A percentile compares a stretch with the other conserved stretches of the same genome.
phyloP scores from a whole-genome alignment of 1,139 yeast species.

The Diutina neorugosa region DNA sequence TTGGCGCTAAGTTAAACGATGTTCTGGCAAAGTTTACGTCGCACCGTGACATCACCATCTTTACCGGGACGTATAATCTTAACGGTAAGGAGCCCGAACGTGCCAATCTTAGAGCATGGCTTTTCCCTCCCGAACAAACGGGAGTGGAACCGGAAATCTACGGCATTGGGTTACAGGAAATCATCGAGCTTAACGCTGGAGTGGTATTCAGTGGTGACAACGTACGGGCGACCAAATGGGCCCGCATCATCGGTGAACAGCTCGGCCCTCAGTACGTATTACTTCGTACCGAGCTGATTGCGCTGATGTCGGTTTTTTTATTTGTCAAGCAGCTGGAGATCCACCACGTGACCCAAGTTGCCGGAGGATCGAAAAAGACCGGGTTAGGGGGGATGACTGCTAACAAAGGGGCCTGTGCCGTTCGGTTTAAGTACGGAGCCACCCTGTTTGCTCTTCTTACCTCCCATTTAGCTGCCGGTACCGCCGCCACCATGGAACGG shows the following conservation, averaged over 20 bases:
- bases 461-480: conserved; percentile 92
- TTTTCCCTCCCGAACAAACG: conserved; percentile 57
- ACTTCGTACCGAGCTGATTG: conserved; percentile 80
- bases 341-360: conserved; percentile 28
- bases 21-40: conserved; percentile 49
- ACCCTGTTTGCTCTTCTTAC: conserved; percentile 77
- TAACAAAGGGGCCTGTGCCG: conserved; percentile 89
- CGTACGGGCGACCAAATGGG: conserved; percentile 66
- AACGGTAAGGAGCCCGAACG: conserved; percentile 52
- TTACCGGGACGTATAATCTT: conserved; percentile 81
- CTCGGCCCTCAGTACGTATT: conserved; percentile 47
- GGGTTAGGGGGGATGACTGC: conserved; percentile 92
- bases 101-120: conserved; percentile 64
- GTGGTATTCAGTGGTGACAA: conserved; percentile 69
- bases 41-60: conserved; percentile 45
- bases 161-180: conserved; percentile 85
- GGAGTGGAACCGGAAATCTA: conserved; percentile 49
- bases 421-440: conserved; percentile 65
- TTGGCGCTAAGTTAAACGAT: conserved; percentile 44
- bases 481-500: conserved; percentile 63
- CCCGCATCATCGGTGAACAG: conserved; percentile 44
- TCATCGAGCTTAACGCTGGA: conserved; percentile 82
- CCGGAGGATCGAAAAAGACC: conserved; percentile 66
- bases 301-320: conserved; percentile 66
- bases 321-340: conserved; percentile 34